Conservation (phyloP, 305 asterid genomes). For the Solanum hybrid region DNA sequence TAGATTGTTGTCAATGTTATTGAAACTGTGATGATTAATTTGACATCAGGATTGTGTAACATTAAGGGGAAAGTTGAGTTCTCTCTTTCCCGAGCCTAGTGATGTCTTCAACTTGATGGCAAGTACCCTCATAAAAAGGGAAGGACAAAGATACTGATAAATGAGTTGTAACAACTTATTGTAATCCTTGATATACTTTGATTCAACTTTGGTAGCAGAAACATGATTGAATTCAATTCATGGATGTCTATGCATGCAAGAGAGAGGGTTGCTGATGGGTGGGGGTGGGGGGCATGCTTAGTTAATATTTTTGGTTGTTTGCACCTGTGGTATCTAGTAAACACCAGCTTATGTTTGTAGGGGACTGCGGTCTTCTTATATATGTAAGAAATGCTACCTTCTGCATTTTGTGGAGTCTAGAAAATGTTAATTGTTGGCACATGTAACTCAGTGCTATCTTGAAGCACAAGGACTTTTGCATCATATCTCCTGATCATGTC, state of each 20-base stretch:
- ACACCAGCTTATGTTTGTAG: neutral
- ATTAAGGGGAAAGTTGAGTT: neutral
- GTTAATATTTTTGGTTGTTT: neutral
- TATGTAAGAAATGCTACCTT: neutral
- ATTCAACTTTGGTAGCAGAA: neutral
- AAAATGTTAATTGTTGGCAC: neutral
- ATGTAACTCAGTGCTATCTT: neutral
- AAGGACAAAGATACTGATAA: neutral
- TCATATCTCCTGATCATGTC: neutral
- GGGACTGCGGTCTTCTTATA: neutral
- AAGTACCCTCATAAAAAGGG: neutral
- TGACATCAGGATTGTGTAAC: neutral
- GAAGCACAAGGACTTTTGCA: neutral
- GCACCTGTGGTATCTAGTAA: neutral
- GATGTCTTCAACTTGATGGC: neutral
- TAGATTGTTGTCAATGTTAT: neutral
- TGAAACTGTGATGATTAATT: neutral
- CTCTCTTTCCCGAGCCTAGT: neutral
- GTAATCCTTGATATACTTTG: neutral
- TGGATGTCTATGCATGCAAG: neutral
- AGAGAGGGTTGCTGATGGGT: neutral
- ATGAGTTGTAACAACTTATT: neutral
- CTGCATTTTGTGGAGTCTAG: neutral
- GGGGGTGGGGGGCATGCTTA: neutral
- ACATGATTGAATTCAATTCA: neutral